Evolutionary conservation across 345 rosid species (phyloP).

Genomic region (Acer negundo): DNA sequence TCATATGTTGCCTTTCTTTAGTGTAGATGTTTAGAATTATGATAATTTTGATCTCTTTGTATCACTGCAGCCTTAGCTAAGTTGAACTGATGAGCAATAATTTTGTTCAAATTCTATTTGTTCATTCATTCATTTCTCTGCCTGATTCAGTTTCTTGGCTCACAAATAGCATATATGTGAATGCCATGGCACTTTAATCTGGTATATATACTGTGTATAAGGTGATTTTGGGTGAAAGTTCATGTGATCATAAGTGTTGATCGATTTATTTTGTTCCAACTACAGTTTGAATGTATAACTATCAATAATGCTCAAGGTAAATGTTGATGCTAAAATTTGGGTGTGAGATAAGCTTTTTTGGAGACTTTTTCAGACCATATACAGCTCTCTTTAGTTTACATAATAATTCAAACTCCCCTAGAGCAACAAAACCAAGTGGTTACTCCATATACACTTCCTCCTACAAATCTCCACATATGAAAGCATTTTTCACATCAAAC

Average conservation of each 20-base stretch:
- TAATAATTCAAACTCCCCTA: background rate
- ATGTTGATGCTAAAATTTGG: too few species aligned
- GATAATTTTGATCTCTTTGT: background rate
- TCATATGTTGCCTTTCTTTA: conserved; percentile 38
- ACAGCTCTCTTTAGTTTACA: background rate
- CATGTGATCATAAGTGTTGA: too few species aligned
- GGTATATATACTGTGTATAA: too few species aligned
- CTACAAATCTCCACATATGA: background rate
- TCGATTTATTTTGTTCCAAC: too few species aligned
- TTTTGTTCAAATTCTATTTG: background rate
- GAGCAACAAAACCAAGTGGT: background rate
- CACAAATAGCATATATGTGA: background rate
- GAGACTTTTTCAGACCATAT: background rate
- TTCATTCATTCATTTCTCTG: background rate
- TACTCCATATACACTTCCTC: background rate
- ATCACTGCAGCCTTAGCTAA: background rate
- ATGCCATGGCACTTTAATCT: too few species aligned
- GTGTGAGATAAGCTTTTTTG: too few species aligned
- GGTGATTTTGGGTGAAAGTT: too few species aligned
- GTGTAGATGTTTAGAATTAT: conserved; percentile 18
- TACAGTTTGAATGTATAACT: too few species aligned
- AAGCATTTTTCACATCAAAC: too few species aligned
- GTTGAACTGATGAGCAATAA: background rate
- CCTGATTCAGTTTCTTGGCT: background rate
- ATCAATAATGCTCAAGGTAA: too few species aligned